Base-by-base conservation (phyloP, 768 basidiomycete species). In the Floccularia luteovirens region DNA sequence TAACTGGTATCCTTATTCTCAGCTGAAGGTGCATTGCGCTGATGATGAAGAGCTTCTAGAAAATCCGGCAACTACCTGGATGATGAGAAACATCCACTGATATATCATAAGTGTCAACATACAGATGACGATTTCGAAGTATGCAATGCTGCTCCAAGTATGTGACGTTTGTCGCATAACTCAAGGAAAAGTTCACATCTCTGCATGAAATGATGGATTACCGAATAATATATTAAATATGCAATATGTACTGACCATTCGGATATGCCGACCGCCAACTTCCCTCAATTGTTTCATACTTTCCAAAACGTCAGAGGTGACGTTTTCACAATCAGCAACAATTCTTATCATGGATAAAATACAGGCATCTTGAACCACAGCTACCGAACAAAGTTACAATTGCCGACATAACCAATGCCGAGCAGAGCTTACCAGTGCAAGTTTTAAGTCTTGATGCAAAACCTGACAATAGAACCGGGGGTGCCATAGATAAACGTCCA, bases 301-400 rank as follows among this genome's bases (percentile, higher is more conserved):
- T 17, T 53, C 56, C 11, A 63, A 47, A 17, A 75, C 64, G 4
- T 71, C 59, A 14, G 62, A 52, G 3, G 80, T 73, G 8, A 82
- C 53, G 17, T 70, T 61, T 7, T 75, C 70, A 49, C 77, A 81
- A 14, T 77, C 72, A 2, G 72, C 75, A 36, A 72, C 65, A 22
- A 88, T 46, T 39, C 85, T 70, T 24, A 89, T 58, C 79, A 90
- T 83, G 2, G 79, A 69, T 23, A 90, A 54, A 22, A 91, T 58
- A 44, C 76, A 77, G 3, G 77, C 77, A 43, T 91, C 88, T 53
- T 85, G 82, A 5, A 90, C 74, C 21, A 79, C 64, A 24, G 72
- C 87, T 90, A 45, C 31, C n/a, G 32, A 24, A 24, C 37, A 31
- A 44, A 42, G 47, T 31, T 36, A 19, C 10, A 19, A 24, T 21